Conservation (phyloP, 2,329 filamentous ascomycete species). For the Zymoseptoria brevis region DNA sequence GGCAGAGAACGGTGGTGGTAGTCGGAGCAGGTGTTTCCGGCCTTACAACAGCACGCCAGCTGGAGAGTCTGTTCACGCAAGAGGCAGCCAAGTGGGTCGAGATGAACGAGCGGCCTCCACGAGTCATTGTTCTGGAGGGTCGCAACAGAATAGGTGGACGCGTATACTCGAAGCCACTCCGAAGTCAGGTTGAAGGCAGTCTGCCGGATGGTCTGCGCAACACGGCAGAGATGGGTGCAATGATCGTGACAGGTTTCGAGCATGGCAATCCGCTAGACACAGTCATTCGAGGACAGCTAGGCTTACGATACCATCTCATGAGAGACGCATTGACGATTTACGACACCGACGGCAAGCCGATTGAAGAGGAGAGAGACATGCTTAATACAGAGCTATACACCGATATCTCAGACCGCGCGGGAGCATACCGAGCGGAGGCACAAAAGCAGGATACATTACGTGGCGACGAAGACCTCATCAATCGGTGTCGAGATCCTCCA, state of each 20-base stretch:
- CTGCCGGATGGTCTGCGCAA: conserved; percentile 51
- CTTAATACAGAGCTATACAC: conserved; percentile 90
- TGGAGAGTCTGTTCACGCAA: conserved; percentile 78
- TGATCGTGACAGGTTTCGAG: conserved; percentile 97
- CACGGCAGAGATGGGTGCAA: conserved; percentile 93
- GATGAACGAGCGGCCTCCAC: conserved; percentile 59
- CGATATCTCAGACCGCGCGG: conserved; percentile 84
- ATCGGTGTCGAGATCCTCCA: conserved; percentile 69
- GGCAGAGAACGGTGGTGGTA: conserved; percentile 69
- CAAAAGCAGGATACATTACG: conserved; percentile 63
- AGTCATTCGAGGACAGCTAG: conserved; percentile 82
- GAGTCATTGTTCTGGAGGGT: conserved; percentile 77
- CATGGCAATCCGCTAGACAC: conserved; percentile 89
- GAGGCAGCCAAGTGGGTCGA: conserved; percentile 61
- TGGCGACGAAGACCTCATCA: conserved; percentile 73
- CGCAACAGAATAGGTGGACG: conserved; percentile 80
- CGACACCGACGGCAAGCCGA: conserved; percentile 69
- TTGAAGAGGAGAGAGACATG: conserved; percentile 69
- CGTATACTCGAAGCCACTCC: conserved; percentile 74
- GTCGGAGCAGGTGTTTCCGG: conserved; percentile 94
- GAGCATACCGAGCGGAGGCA: conserved; percentile 77
- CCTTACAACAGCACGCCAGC: conserved; percentile 80
- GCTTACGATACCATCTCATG: conserved; percentile 75
- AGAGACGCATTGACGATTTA: conserved; percentile 79
- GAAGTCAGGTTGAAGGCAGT: conserved; percentile 49